Evolutionary conservation across 257 asterid species (phyloP).

Genomic region (Fraxinus americana): DNA sequence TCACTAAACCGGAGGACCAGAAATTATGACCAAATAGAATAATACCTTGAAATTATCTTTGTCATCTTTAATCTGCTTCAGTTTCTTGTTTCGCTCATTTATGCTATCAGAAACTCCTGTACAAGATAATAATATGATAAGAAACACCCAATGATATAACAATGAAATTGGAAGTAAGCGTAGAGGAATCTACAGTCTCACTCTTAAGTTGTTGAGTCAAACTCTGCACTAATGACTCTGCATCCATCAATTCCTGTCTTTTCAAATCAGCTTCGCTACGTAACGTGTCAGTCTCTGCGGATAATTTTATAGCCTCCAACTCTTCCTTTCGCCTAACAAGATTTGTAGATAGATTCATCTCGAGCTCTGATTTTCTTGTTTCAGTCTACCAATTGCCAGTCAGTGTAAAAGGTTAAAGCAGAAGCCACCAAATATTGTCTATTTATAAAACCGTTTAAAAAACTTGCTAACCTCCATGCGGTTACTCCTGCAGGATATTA

Average conservation of each 20-base stretch:
- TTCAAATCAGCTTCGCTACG: slow-evolving; percentile 79
- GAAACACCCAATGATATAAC: slow-evolving; percentile 3
- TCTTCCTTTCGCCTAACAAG: slow-evolving; percentile 95
- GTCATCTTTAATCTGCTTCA: slow-evolving; percentile 70
- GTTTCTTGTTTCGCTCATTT: slow-evolving; percentile 53
- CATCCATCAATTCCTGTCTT: slow-evolving; percentile 77
- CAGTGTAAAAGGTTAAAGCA: slow-evolving; percentile 16
- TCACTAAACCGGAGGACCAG: slow-evolving; percentile 22
- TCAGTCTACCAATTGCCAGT: slow-evolving; percentile 62
- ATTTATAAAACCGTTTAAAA: slow-evolving; percentile 10
- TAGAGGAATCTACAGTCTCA: slow-evolving; percentile 35
- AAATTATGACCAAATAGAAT: slow-evolving; percentile 22
- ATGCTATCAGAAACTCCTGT: slow-evolving; percentile 69
- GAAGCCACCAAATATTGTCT: slow-evolving; percentile 10
- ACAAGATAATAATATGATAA: slow-evolving; percentile 8
- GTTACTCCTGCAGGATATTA: slow-evolving; percentile 64
- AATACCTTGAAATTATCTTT: slow-evolving; percentile 76
- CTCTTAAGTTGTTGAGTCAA: slow-evolving; percentile 74
- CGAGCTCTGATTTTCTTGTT: slow-evolving; percentile 92
- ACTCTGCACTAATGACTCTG: slow-evolving; percentile 53
- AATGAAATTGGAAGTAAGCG: slow-evolving; percentile 5
- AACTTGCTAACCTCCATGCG: slow-evolving; percentile 82
- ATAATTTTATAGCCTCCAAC: slow-evolving; percentile 75
- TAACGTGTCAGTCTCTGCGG: slow-evolving; percentile 67
- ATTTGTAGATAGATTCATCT: slow-evolving; percentile 93